phyloP scores from a whole-genome alignment of 148 eudicot species.

The Rhododendron kiyosumense region DNA sequence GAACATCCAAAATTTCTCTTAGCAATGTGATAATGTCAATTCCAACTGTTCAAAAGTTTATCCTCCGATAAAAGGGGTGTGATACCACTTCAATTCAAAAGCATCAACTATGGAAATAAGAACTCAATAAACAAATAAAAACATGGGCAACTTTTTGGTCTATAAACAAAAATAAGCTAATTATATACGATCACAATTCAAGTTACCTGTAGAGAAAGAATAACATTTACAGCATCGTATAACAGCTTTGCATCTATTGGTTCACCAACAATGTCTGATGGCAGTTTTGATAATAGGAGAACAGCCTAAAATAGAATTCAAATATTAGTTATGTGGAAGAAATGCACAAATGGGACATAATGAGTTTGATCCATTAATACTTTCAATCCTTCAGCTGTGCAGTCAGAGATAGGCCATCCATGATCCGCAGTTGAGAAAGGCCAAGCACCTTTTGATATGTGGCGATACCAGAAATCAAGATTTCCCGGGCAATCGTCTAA shows the following conservation, averaged over 20 bases:
- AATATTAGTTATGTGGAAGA: conserved; percentile 11
- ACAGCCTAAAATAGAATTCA: conserved; percentile 51
- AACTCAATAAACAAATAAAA: not conserved
- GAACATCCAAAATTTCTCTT: not conserved
- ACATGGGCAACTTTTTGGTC: not conserved
- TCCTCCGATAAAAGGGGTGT: not conserved
- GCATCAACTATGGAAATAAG: not conserved
- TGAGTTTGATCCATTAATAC: conserved; percentile 35
- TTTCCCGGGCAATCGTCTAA: conserved; percentile 79
- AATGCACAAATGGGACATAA: not conserved
- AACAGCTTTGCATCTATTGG: conserved; percentile 59
- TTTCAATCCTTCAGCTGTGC: conserved; percentile 95
- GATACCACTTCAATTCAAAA: not conserved
- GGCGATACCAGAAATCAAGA: conserved; percentile 82
- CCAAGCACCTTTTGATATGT: conserved; percentile 99
- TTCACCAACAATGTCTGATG: conserved; percentile 73
- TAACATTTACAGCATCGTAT: conserved; percentile 80
- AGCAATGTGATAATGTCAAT: not conserved
- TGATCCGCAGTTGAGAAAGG: conserved; percentile 98
- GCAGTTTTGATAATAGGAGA: conserved; percentile 64
- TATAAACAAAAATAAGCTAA: conserved; percentile 6
- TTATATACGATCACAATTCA: not conserved
- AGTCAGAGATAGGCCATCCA: conserved; percentile 99
- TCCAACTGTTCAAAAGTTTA: not conserved
- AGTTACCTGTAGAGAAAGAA: conserved; percentile 86